phyloP scores from a whole-genome alignment of 1,139 yeast species.

The Suhomyces ambrosiae region DNA sequence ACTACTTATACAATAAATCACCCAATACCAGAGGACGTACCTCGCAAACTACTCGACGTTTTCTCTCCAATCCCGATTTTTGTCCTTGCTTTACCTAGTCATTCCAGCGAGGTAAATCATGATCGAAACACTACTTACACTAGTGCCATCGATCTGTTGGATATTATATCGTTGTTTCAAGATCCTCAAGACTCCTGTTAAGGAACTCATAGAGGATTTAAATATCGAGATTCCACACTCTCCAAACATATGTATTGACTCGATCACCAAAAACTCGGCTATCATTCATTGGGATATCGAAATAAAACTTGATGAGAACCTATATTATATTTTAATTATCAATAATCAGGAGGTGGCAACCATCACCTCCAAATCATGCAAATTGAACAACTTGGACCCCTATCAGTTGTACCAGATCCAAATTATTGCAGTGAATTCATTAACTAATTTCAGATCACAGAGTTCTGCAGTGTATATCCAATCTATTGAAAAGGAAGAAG shows the following conservation, averaged over 20 bases:
- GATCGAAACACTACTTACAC: conserved; percentile 46
- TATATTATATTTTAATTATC: conserved; percentile 39
- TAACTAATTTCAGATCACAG: conserved; percentile 41
- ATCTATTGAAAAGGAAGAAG: conserved; percentile 11
- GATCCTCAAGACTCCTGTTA: conserved; percentile 41
- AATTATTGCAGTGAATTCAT: conserved; percentile 41
- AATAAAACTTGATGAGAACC: conserved; percentile 32
- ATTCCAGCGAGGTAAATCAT: conserved; percentile 19
- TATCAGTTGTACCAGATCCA: conserved; percentile 39
- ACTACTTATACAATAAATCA: neutral
- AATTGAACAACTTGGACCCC: conserved; percentile 35
- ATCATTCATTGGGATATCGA: conserved; percentile 50
- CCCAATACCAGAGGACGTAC: neutral
- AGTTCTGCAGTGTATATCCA: conserved; percentile 34
- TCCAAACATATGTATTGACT: conserved; percentile 45
- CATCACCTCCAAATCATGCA: conserved; percentile 40
- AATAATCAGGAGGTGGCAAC: conserved; percentile 44
- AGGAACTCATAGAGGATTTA: conserved; percentile 37
- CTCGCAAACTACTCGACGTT: neutral
- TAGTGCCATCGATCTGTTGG: conserved; percentile 47
- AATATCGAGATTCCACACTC: conserved; percentile 46
- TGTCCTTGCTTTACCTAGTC: neutral
- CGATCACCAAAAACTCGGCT: conserved; percentile 32
- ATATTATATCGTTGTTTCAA: conserved; percentile 42
- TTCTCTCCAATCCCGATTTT: neutral